These are phyloP conservation scores for Penicillium atrosanguineum DNA, from an alignment of 495 filamentous ascomycete species.

Conservation along the genomic window DNA sequence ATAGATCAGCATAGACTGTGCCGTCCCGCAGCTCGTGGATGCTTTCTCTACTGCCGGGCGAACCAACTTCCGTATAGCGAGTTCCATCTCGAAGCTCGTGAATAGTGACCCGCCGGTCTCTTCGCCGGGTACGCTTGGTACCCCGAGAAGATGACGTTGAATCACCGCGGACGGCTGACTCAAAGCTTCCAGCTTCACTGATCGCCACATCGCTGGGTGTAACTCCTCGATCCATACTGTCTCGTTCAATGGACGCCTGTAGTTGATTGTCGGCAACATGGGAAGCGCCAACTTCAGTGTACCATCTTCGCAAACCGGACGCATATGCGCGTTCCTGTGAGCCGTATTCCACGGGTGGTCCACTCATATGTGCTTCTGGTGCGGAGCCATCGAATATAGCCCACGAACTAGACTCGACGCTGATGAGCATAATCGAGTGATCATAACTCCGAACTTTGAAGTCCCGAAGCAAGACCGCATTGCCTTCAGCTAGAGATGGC, in stretches of 20 bases:
- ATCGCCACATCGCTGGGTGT: constrained; percentile 30
- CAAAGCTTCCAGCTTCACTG: constrained; percentile 38
- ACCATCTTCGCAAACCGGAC: constrained; percentile 48
- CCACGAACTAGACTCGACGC: constrained; percentile 58
- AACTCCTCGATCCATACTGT: constrained; percentile 28
- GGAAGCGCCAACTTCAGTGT: constrained; percentile 29
- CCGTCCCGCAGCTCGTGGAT: constrained; percentile 48
- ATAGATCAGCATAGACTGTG: constrained; percentile 43
- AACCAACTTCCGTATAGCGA: constrained; percentile 43
- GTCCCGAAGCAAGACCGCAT: constrained; percentile 71
- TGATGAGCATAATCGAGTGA: constrained; percentile 45
- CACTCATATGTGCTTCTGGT: constrained; percentile 50
- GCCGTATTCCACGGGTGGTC: constrained; percentile 65
- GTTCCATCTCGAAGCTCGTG: constrained; percentile 46
- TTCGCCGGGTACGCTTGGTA: constrained; percentile 33
- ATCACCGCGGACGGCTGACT: constrained; percentile 20
- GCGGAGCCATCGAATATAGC: constrained; percentile 51
- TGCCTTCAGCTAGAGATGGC: constrained; percentile 65
- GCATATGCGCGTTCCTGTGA: constrained; percentile 57
- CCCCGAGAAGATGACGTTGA: constrained; percentile 25
- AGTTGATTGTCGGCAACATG: constrained; percentile 40
- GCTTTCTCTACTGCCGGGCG: constrained; percentile 32
- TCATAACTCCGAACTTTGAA: constrained; percentile 62
- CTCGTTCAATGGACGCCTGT: constrained; percentile 36
- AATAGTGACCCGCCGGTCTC: constrained; percentile 38